Percentiles rank a stretch among this genome's conserved stretches.
These are phyloP conservation scores for Ceratobasidium sp. DNA, from an alignment of 1,284 basidiomycete species.

Conservation along the genomic window DNA sequence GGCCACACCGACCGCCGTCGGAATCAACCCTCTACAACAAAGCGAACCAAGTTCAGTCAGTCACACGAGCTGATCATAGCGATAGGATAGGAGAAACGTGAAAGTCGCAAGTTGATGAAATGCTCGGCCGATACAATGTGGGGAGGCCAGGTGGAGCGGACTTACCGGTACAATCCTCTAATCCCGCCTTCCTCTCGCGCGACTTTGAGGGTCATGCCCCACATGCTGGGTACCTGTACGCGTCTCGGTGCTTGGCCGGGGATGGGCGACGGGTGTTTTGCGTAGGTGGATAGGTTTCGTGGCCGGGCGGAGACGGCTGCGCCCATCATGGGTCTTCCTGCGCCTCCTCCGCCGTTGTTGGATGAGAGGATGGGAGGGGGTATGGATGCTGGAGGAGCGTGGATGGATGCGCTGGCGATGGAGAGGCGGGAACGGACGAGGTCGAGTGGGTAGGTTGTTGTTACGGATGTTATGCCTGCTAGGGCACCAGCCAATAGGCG, in stretches of 20 bases:
- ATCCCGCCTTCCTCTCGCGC: conserved; percentile 91
- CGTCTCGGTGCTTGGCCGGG: conserved; percentile 36
- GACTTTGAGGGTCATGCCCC: conserved; percentile 90
- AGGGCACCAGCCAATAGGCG: conserved; percentile 85
- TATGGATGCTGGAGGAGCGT: conserved; percentile 49
- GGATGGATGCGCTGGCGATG: conserved; percentile 85
- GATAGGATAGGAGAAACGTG: not conserved
- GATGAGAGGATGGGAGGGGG: conserved; percentile 54
- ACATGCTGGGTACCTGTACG: conserved; percentile 70
- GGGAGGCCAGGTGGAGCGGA: not conserved
- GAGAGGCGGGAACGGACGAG: conserved; percentile 92
- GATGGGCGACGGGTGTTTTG: conserved; percentile 43
- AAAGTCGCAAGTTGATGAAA: not conserved
- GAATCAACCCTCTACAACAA: conserved; percentile 70
- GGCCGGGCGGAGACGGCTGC: not conserved
- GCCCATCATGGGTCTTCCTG: conserved; percentile 13
- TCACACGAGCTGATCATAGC: conserved; percentile 42
- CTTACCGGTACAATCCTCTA: conserved; percentile 78
- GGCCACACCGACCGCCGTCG: conserved; percentile 91
- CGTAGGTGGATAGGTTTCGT: conserved; percentile 29
- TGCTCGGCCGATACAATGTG: not conserved
- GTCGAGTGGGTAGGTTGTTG: conserved; percentile 92
- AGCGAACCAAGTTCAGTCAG: conserved; percentile 27
- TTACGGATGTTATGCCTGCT: conserved; percentile 90
- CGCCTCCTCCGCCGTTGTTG: not conserved